Evolutionary conservation across 164 flowering plant species (phyloP), one percentile per base, ranked within the genome.

Genomic region (Echeveria elegans): DNA sequence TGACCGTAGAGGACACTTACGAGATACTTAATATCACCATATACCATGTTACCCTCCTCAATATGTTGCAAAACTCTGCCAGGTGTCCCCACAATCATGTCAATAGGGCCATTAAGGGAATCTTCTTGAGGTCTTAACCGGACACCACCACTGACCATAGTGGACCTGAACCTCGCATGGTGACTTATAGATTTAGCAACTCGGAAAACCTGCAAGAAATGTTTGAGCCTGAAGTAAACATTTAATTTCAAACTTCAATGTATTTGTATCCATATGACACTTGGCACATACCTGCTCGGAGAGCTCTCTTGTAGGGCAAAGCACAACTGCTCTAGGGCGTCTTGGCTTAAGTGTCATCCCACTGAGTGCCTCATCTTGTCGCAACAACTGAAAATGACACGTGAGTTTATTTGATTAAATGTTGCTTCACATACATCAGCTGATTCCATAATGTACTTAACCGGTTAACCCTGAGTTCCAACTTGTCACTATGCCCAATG

Each of bases 31-130:
- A 94, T 91, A 73, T 90, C 99, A 75, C 99, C 99, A 77, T 91
- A 94, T 56, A 88, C 97, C 77, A 92, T 75, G 75, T 94, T 91
- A 9, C 94, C 96, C 26, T 88, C 96, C 73, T 88, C 84, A 71
- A 94, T 92, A 77, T 94, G 99, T 74, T 94, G 99, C 75, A 94
- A 90, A 79, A 92, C 82, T 74, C 99, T 82, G 50, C 99, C 99
- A 67, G 99, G 99, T 40, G 99, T 94, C 63, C 99, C 97, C 67
- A 94, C 97, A 30, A 94, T 84, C 97, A 94, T 87, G 73, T 94
- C 99, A 70, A 91, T 77, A 47, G 99, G 90, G 28, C 67, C 70
- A 75, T 82, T 88, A 64, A 94, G 70, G 30, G 88, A 82, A 80
- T 94, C 97, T 66, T 89, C 97, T 70, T 91, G 97, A n/a, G 96